Evolutionary conservation across 495 filamentous ascomycete species (phyloP).

Genomic region (Penicillium cosmopolitanum): DNA sequence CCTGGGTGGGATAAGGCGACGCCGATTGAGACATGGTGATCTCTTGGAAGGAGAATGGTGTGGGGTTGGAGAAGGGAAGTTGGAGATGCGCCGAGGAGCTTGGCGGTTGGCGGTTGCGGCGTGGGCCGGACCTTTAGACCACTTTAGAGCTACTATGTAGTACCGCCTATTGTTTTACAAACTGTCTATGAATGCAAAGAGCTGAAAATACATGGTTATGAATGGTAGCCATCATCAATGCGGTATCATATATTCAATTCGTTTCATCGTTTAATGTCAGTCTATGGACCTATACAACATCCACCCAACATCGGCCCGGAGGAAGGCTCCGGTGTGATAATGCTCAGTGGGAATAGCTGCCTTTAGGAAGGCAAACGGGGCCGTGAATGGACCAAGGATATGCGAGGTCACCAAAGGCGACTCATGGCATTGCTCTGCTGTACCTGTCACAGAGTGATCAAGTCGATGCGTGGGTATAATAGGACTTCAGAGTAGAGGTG

Average conservation of each 20-base stretch:
- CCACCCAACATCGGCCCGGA: too few species aligned
- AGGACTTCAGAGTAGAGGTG: neutral
- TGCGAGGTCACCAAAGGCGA: too few species aligned
- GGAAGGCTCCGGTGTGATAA: neutral
- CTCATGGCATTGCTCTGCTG: neutral
- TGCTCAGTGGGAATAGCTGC: neutral
- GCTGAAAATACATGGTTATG: too few species aligned
- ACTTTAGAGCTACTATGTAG: neutral
- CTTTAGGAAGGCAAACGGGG: neutral
- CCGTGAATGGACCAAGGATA: neutral
- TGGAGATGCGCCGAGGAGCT: conserved; percentile 22
- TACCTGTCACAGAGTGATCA: neutral
- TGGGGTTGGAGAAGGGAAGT: conserved; percentile 15
- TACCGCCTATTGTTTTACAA: neutral
- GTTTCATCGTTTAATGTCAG: conserved; percentile 1
- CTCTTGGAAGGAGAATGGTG: conserved; percentile 8
- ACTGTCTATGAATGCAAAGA: neutral
- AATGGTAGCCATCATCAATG: neutral
- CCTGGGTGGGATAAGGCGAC: conserved; percentile 27
- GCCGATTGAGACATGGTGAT: conserved; percentile 34
- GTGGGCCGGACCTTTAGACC: neutral
- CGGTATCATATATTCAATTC: neutral
- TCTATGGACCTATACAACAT: neutral
- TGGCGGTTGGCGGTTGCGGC: conserved; percentile 12
- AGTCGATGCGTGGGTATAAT: neutral